Evolutionary conservation across 495 filamentous ascomycete species (phyloP).

Genomic region (Aspergillus diversus): DNA sequence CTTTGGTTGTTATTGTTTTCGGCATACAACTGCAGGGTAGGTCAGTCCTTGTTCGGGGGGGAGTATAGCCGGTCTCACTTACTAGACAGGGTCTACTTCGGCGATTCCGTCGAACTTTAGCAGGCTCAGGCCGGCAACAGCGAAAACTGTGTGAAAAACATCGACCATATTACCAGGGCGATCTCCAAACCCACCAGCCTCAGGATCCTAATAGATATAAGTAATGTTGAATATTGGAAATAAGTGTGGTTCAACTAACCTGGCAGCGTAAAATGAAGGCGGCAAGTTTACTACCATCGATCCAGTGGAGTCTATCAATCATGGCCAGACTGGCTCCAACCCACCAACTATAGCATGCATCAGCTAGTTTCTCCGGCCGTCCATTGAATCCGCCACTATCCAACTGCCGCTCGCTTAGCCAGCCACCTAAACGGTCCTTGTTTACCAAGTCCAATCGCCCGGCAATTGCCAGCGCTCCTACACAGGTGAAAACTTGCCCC

Average conservation of each 20-base stretch:
- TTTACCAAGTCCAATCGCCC: slow-evolving; percentile 82
- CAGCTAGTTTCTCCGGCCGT: slow-evolving; percentile 91
- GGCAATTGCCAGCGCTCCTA: slow-evolving; percentile 85
- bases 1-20: slow-evolving; percentile 62
- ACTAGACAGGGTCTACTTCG: slow-evolving; percentile 89
- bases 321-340: slow-evolving; percentile 86
- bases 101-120: slow-evolving; percentile 73
- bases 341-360: slow-evolving; percentile 99
- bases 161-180: slow-evolving; percentile 93
- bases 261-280: slow-evolving; percentile 83
- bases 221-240: background rate
- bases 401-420: slow-evolving; percentile 92
- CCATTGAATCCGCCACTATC: slow-evolving; percentile 90
- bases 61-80: slow-evolving; percentile 35
- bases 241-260: slow-evolving; percentile 41
- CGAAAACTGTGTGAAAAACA: slow-evolving; percentile 94
- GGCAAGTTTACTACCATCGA: slow-evolving; percentile 76
- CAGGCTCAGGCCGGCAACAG: slow-evolving; percentile 84
- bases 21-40: slow-evolving; percentile 67
- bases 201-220: slow-evolving; percentile 64
- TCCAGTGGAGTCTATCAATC: slow-evolving; percentile 88
- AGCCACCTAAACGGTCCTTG: slow-evolving; percentile 76
- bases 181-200: slow-evolving; percentile 85
- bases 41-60: slow-evolving; percentile 5
- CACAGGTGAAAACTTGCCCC: slow-evolving; percentile 92